Conservation (phyloP, 2,329 filamentous ascomycete genomes). For the Mycosphaerella sp. region DNA sequence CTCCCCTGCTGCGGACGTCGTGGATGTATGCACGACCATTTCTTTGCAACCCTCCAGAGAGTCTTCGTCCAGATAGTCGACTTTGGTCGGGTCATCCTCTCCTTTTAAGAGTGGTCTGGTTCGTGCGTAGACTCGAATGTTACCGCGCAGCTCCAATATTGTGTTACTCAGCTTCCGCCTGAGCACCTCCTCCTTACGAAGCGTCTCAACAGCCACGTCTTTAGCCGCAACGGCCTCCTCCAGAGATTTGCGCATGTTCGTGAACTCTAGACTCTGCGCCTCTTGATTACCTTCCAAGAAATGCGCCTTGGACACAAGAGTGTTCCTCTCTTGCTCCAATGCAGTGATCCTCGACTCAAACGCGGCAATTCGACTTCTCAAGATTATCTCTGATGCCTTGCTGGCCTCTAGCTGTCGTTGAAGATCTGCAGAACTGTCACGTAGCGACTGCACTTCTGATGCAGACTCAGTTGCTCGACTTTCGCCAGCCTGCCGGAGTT, state of each 20-base stretch:
- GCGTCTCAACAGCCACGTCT: conserved; percentile 67
- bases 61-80: conserved; percentile 65
- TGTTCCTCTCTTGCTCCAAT: conserved; percentile 68
- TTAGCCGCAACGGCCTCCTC: conserved; percentile 68
- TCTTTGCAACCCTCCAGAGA: conserved; percentile 75
- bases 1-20: conserved; percentile 74
- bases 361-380: conserved; percentile 50
- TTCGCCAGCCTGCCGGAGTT: conserved; percentile 48
- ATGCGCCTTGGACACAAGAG: conserved; percentile 73
- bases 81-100: conserved; percentile 60
- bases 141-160: conserved; percentile 95
- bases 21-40: conserved; percentile 74
- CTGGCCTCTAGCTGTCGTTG: conserved; percentile 42
- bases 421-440: conserved; percentile 24
- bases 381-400: conserved; percentile 52
- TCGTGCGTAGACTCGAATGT: conserved; percentile 96
- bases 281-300: conserved; percentile 87
- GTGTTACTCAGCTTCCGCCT: conserved; percentile 93
- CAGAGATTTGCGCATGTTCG: conserved; percentile 71
- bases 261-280: conserved; percentile 79
- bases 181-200: conserved; percentile 85
- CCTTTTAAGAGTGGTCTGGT: conserved; percentile 70
- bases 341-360: conserved; percentile 50
- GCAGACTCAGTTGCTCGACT: conserved; percentile 47
- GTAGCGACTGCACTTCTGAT: conserved; percentile 45